Base-by-base conservation (phyloP, 2,329 filamentous ascomycete species). In the Sporothrix inflata region DNA sequence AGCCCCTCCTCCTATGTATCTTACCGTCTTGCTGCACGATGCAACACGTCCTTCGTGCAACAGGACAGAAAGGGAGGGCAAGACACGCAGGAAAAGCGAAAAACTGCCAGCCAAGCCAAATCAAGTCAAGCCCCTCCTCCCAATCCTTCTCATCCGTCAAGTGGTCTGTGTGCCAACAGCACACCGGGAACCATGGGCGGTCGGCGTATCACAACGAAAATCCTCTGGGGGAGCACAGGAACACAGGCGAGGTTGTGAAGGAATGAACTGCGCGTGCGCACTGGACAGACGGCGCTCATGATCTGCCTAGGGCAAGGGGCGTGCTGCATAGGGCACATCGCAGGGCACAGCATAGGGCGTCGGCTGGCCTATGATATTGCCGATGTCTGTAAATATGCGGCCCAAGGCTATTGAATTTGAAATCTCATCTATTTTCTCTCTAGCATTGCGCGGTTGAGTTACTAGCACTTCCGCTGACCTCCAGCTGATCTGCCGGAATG, bases 401-500 rank as follows among this genome's bases (percentile, higher is more conserved):
- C 16, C 9, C 12, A 30, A 11, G 51, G 16, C 11, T 55, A 27
- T 27, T 65, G 60, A 27, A 65, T 45, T 16, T 45, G 6, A 40
- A 45, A 45, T 16, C 21, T 21, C 42, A 66, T 49, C 63, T 34
- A 11, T n/a, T 8, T 4, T 40, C 9, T 7, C 16, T 45, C 3
- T 7, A 12, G 16, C 16, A 45, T 63, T 11, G 55, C 55, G 9
- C 21, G 60, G 38, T n/a, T 45, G 21, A 65, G 27, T 65, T 34
- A 34, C 42, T 24, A 34, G 63, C 42, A 19, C 9, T n/a, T 57
- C 12, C 47, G 16, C 51, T 61, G 51, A 38, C 30, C 7, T 21
- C 53, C 38, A 38, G 69, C n/a, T 14, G 71, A 72, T 72, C 71
- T 42, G 30, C 71, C 71, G 42, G 66, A 66, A 70, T 38, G 11